Evolutionary conservation across 805 yeast species (phyloP), one percentile per base, ranked within the genome.

Genomic region (Lachancea lanzarotensis): DNA sequence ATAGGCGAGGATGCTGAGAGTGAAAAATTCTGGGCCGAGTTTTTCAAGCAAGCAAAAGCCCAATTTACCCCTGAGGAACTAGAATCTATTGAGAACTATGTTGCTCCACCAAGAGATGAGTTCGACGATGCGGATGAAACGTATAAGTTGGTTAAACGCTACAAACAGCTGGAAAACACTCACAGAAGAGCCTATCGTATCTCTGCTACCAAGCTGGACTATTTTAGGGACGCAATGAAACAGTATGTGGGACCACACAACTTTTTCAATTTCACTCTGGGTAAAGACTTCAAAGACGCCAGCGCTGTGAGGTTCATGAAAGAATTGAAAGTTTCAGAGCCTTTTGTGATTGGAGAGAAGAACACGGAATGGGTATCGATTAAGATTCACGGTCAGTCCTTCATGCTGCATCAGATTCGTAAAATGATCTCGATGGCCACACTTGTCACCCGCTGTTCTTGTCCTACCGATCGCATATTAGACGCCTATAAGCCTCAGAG

Each of bases 381-480:
- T 58, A 90, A 91, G 69, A 87, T 93, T 53, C 98, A 93, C 64
- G 98, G 98, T 7, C 98, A 93, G 68, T 87, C 96, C 3, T 93
- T 93, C 66, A 93, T 93, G 98, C 74, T 93, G 51, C 98, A 91
- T 68, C 98, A 91, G 73, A 93, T 93, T 60, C 81, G 98, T 62
- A 93, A 93, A 63, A 93, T 93, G 98, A 87, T 93, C 48, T 91
- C 96, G 18, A 83, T 91, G 95, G 95, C 95, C 1, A 78, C 90
- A 0, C 71, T 91, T 46, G 79, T 85, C 15, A 81, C 91, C 18
- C 76, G 98, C 59, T 81, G 93, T 16, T 93, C 95, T 10, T 80
- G 90, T 59, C 95, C 97, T 3, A 59, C 77, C 27, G 75, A 75
- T 20, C 78, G 95, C 55, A 85, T 93, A 50, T 60, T 69, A 8